Base-by-base conservation (phyloP, 1,284 basidiomycete species). In the Afroboletus lepidellus region DNA sequence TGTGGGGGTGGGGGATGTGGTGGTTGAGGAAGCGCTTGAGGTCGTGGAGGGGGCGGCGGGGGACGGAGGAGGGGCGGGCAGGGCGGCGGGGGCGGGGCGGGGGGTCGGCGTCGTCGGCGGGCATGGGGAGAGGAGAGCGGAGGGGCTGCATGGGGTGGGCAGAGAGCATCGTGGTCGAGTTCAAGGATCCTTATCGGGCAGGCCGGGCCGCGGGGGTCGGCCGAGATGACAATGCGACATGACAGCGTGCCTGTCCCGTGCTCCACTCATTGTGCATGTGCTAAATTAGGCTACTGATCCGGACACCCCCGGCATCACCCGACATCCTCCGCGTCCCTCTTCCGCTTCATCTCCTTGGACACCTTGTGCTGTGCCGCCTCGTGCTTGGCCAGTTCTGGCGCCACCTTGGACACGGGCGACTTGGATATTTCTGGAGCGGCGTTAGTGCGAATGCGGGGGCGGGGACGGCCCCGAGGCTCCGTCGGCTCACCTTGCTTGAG, bases 1-100 rank as follows among this genome's bases (percentile, higher is more conserved):
- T n/a, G 34, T 67, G 63, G 47, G 61, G 62, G 33, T 67, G 62
- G 54, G 84, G 84, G 48, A 94, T 87, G 72, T 94, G 91, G 71
- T 91, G 84, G 72, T 94, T 91, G 56, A 96, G 80, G 76, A 96
- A 95, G 29, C 93, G 88, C 66, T 92, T 92, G 61, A 97, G 83
- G 70, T 96, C 94, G 71, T 91, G 85, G 46, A 97, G 79, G 4
- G 92, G 87, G 56, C 79, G 77, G 52, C 79, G 74, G 2, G 69
- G 24, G 61, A 73, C 12, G 47, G 56, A 39, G 41, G 30, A 33
- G 16, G 61, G 48, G 3, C 21, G 23, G 30, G 61, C 42, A 42
- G 51, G 61, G 4, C 67, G 62, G 0, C 59, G 57, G 30, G 71
- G 58, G 23, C 52, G 49, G 7, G 61, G 36, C 0, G 43, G 38